These are phyloP conservation scores for Solanum chacoense DNA, from an alignment of 305 asterid species.

Conservation along the genomic window DNA sequence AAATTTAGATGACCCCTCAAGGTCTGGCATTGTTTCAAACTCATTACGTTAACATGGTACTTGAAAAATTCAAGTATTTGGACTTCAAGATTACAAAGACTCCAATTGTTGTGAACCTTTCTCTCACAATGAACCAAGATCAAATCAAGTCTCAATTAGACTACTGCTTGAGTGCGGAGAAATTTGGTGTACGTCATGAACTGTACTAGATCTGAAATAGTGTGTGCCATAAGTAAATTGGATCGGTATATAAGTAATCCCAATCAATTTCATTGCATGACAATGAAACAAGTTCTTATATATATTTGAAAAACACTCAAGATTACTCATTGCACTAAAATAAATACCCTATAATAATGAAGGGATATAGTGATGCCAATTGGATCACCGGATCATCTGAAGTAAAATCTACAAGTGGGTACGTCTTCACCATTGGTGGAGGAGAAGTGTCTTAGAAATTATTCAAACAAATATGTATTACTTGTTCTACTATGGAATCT, in stretches of 20 bases:
- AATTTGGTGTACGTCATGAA: too few relatives aligned
- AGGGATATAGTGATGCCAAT: neutral
- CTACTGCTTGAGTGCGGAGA: too few relatives aligned
- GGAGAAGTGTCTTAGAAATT: neutral
- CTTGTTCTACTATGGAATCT: neutral
- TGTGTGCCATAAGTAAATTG: neutral
- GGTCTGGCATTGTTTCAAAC: too few relatives aligned
- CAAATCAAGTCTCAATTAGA: too few relatives aligned
- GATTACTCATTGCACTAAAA: neutral
- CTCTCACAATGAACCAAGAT: too few relatives aligned
- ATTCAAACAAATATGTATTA: neutral
- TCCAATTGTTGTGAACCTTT: too few relatives aligned
- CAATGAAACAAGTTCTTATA: neutral
- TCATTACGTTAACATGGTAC: too few relatives aligned
- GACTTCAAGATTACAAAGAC: too few relatives aligned
- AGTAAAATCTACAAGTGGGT: neutral
- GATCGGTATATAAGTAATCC: neutral
- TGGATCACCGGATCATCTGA: neutral
- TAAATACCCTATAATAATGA: neutral
- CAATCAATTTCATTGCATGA: neutral
- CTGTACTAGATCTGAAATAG: too few relatives aligned
- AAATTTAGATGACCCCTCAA: too few relatives aligned
- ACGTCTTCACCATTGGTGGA: neutral
- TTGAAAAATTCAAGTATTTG: too few relatives aligned
- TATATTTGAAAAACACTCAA: neutral